Conservation (phyloP, 768 basidiomycete species). For the Tricholoma terreum region DNA sequence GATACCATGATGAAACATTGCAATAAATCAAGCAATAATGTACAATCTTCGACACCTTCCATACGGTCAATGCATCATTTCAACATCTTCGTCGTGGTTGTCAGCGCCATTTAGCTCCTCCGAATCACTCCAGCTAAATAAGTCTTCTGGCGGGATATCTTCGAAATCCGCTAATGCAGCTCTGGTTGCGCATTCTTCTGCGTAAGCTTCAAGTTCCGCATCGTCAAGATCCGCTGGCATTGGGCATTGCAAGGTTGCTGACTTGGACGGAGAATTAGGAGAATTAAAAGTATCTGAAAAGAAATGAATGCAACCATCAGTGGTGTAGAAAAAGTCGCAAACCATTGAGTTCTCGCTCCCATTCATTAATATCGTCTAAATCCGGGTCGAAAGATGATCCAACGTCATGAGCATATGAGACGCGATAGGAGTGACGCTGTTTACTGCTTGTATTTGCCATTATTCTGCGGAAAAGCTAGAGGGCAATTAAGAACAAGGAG, state of each 20-base stretch:
- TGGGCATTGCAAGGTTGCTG: constrained; percentile 4
- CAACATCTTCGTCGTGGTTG: constrained; percentile 19
- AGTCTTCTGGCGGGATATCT: constrained; percentile 42
- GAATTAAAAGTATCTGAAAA: neutral
- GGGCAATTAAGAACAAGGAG: constrained; percentile 2
- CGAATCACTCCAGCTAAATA: constrained; percentile 34
- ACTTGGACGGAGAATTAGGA: neutral
- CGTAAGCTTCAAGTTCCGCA: constrained; percentile 58
- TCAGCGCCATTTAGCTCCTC: constrained; percentile 19
- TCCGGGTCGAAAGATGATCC: constrained; percentile 77
- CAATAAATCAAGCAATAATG: neutral
- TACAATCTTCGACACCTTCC: neutral
- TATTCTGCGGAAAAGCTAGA: constrained; percentile 65
- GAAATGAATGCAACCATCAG: neutral
- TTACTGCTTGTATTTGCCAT: constrained; percentile 52
- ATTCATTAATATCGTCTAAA: constrained; percentile 57
- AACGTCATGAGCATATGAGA: constrained; percentile 66
- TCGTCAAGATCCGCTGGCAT: constrained; percentile 50
- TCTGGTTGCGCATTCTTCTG: constrained; percentile 46
- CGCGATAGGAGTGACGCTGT: constrained; percentile 48
- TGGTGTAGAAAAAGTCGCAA: constrained; percentile 6
- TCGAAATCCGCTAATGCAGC: constrained; percentile 45
- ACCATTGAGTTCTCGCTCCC: constrained; percentile 59
- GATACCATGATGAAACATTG: neutral
- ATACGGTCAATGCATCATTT: constrained; percentile 22